phyloP scores from a whole-genome alignment of 345 rosid species.

The Citrus unshiu region DNA sequence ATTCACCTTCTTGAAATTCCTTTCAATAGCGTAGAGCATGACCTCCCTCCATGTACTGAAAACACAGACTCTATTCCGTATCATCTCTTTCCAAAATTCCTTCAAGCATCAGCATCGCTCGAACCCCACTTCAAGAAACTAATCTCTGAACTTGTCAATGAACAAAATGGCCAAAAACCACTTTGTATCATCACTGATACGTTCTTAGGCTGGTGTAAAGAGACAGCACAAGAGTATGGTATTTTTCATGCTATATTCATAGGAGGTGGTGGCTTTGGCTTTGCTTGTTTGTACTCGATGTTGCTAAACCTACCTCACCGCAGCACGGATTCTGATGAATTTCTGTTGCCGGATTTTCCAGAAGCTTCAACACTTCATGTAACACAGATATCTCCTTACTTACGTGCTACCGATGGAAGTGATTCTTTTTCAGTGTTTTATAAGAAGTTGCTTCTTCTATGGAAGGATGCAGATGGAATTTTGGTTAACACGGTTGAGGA shows the following conservation, averaged over 20 bases:
- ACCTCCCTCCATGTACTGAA: slow-evolving; percentile 45
- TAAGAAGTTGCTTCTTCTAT: slow-evolving; percentile 7
- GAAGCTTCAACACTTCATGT: slow-evolving; percentile 22
- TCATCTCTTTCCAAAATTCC: slow-evolving; percentile 28
- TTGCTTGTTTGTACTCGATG: slow-evolving; percentile 26
- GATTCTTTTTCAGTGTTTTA: slow-evolving; percentile 21
- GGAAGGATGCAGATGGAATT: slow-evolving; percentile 24
- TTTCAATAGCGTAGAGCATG: slow-evolving; percentile 34
- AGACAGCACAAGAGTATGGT: slow-evolving; percentile 24
- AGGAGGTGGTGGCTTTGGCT: slow-evolving; percentile 24
- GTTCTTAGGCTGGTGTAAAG: not conserved
- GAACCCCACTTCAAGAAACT: slow-evolving; percentile 27
- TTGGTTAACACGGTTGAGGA: slow-evolving; percentile 32
- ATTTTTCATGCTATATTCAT: slow-evolving; percentile 28
- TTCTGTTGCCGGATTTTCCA: slow-evolving; percentile 23
- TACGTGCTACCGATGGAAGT: slow-evolving; percentile 17
- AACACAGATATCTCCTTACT: slow-evolving; percentile 12
- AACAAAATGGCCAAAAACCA: slow-evolving; percentile 19
- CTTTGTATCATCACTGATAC: slow-evolving; percentile 25
- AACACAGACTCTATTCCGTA: slow-evolving; percentile 45
- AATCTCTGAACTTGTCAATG: slow-evolving; percentile 11
- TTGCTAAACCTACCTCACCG: slow-evolving; percentile 26
- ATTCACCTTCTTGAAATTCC: slow-evolving; percentile 43
- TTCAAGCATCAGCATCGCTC: slow-evolving; percentile 37
- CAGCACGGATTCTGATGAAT: not conserved